phyloP scores from a whole-genome alignment of 139 green algal genomes.

The Coelastrella sp. region DNA sequence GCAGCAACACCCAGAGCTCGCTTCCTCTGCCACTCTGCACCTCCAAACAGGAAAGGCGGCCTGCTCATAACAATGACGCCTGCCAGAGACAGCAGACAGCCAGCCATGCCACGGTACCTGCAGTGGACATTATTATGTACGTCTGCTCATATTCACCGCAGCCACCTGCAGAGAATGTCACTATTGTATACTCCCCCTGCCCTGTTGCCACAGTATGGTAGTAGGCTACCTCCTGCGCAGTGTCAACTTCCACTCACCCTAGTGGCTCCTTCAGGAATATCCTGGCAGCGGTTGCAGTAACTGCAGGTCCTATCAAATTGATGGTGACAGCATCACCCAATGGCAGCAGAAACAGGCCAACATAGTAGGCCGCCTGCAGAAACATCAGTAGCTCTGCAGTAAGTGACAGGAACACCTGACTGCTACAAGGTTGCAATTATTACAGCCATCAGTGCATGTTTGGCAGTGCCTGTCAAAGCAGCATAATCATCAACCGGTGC shows the following conservation, averaged over 20 bases:
- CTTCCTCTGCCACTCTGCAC: not conserved
- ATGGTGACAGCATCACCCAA: constrained; percentile 43
- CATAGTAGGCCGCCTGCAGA: constrained; percentile 13
- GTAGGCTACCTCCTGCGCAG: too few species aligned
- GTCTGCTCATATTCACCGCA: too few species aligned
- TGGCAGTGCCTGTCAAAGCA: too few species aligned
- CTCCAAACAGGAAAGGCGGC: constrained; percentile 41
- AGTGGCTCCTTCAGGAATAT: constrained; percentile 30
- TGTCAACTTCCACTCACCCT: constrained; percentile 9
- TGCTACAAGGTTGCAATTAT: too few species aligned
- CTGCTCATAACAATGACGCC: constrained; percentile 5
- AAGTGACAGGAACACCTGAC: too few species aligned
- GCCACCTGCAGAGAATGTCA: too few species aligned
- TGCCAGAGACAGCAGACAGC: not conserved
- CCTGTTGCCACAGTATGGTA: too few species aligned
- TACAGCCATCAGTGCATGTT: too few species aligned
- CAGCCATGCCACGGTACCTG: constrained; percentile 14
- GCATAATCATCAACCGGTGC: too few species aligned
- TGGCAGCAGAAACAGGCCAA: constrained; percentile 39
- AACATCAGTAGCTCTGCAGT: too few species aligned
- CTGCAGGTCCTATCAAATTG: constrained; percentile 6
- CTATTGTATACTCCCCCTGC: not conserved
- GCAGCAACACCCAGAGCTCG: constrained; percentile 2
- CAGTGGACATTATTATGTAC: not conserved
- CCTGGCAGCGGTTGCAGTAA: constrained; percentile 21